A percentile compares a stretch with the other conserved stretches of the same genome.
Evolutionary conservation across 768 basidiomycete genomes (phyloP).

Genomic region (Tylopilus balloui): DNA sequence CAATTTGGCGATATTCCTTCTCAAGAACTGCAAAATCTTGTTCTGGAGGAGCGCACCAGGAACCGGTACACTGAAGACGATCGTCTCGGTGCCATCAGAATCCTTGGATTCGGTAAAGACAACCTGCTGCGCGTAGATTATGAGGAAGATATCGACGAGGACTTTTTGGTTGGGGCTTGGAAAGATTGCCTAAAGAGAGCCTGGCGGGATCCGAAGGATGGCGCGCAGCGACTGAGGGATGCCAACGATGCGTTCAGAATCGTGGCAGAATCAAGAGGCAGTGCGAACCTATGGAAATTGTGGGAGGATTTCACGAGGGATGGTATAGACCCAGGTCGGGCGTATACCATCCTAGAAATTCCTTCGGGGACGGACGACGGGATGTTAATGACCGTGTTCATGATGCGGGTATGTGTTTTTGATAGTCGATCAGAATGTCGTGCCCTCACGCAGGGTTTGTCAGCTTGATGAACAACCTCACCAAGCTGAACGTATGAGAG

Average conservation of each 20-base stretch:
- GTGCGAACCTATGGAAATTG: slow-evolving; percentile 41
- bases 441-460: slow-evolving; percentile 6
- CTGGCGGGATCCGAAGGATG: slow-evolving; percentile 43
- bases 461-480: slow-evolving; percentile 70
- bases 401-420: slow-evolving; percentile 55
- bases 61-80: slow-evolving; percentile 62
- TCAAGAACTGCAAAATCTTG: slow-evolving; percentile 50
- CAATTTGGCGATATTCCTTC: slow-evolving; percentile 44
- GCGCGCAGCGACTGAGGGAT: slow-evolving; percentile 43
- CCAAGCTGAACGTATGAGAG: slow-evolving; percentile 65
- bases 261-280: slow-evolving; percentile 61
- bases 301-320: slow-evolving; percentile 54
- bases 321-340: slow-evolving; percentile 63
- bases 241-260: slow-evolving; percentile 68
- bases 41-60: slow-evolving; percentile 58
- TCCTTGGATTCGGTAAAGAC: slow-evolving; percentile 66
- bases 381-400: slow-evolving; percentile 71
- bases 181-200: slow-evolving; percentile 52
- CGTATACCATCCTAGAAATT: slow-evolving; percentile 68
- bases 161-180: slow-evolving; percentile 71
- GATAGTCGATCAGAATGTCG: neutral
- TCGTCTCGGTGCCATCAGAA: slow-evolving; percentile 39
- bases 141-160: slow-evolving; percentile 62
- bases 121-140: slow-evolving; percentile 62
- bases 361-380: slow-evolving; percentile 68